These are phyloP conservation scores for Oxytropis ochrocephala DNA, from an alignment of 306 rosid genomes.

Conservation along the genomic window DNA sequence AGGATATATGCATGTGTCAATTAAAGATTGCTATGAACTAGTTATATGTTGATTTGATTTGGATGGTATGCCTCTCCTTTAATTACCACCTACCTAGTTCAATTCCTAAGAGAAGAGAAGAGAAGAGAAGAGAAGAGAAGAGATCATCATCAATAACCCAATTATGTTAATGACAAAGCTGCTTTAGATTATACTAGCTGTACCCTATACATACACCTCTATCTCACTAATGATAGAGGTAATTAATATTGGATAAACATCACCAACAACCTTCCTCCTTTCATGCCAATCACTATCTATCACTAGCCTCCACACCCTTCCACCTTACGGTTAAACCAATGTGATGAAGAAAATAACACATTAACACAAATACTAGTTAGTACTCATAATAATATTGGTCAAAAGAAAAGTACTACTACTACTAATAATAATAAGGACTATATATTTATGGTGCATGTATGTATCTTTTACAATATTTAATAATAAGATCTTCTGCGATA, in stretches of 20 bases:
- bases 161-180: not conserved
- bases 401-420: too few species aligned
- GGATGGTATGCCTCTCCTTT: not conserved
- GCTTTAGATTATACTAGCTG: slow-evolving; percentile 10
- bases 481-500: not conserved
- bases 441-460: not conserved
- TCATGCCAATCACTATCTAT: slow-evolving; percentile 19
- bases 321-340: too few species aligned
- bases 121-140: too few species aligned
- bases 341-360: too few species aligned
- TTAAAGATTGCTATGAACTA: not conserved
- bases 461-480: not conserved
- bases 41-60: not conserved
- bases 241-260: slow-evolving; percentile 22
- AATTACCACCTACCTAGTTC: not conserved
- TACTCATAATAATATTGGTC: not conserved
- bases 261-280: not conserved
- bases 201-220: not conserved
- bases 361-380: not conserved
- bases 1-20: too few species aligned
- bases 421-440: not conserved
- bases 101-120: not conserved
- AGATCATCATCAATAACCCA: not conserved
- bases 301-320: not conserved
- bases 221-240: not conserved